A percentile compares a stretch with the other conserved stretches of the same genome.
These are phyloP conservation scores for Trypanosoma boissoni DNA, from an alignment of 208 protist genomes.

Conservation along the genomic window DNA sequence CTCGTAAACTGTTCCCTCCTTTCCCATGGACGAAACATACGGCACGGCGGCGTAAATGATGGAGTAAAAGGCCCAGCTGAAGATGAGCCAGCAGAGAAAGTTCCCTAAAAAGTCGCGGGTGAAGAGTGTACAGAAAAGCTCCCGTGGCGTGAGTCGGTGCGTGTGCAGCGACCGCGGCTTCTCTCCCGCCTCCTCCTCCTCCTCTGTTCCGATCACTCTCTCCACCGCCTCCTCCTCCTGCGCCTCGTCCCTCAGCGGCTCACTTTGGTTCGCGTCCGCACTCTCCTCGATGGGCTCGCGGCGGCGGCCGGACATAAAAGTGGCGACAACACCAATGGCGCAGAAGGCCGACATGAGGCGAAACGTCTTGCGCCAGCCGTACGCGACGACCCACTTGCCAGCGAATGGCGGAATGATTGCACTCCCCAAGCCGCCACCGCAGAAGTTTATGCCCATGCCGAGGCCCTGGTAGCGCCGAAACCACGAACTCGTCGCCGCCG, in stretches of 20 bases:
- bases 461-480: conserved; percentile 54
- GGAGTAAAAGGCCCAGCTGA: conserved; percentile 77
- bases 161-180: conserved; percentile 9
- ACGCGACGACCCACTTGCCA: conserved; percentile 55
- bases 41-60: conserved; percentile 72
- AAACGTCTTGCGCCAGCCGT: conserved; percentile 83
- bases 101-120: conserved; percentile 57
- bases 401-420: conserved; percentile 61
- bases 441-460: conserved; percentile 76
- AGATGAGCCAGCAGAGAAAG: conserved; percentile 79
- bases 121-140: conserved; percentile 49
- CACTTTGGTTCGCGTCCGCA: neutral
- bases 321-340: conserved; percentile 65
- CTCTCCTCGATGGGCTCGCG: neutral
- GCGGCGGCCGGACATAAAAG: conserved; percentile 34
- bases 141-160: conserved; percentile 32
- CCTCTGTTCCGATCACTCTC: neutral
- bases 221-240: conserved; percentile 1
- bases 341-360: conserved; percentile 77
- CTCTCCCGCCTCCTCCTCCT: neutral
- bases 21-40: conserved; percentile 81
- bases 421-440: conserved; percentile 72
- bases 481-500: conserved; percentile 70
- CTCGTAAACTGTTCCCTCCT: conserved; percentile 60
- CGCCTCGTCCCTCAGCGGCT: neutral